Evolutionary conservation across 768 basidiomycete species (phyloP).

Genomic region (Mycena vitilis): DNA sequence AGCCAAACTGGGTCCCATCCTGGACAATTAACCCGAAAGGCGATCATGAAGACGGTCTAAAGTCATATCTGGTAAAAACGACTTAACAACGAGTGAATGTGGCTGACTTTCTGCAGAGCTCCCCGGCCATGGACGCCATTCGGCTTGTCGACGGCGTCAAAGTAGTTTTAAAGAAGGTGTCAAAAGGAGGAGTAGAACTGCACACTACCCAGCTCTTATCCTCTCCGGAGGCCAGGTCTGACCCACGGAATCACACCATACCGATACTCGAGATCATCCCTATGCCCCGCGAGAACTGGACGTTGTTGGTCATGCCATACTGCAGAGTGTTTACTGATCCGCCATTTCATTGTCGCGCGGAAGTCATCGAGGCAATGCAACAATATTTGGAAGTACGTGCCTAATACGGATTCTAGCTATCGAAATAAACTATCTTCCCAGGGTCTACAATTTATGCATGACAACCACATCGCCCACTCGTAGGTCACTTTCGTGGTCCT

Average conservation of each 20-base stretch:
- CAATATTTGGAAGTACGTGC: conserved; percentile 16
- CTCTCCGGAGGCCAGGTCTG: background rate
- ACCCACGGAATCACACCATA: conserved; percentile 1
- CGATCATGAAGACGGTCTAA: too few species aligned
- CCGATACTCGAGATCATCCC: background rate
- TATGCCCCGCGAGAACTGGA: background rate
- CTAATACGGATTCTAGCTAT: background rate
- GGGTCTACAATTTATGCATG: conserved; percentile 25
- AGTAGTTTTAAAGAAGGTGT: background rate
- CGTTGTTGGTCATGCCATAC: conserved; percentile 22
- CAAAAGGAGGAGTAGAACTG: background rate
- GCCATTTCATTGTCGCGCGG: conserved; percentile 9
- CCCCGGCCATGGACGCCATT: background rate
- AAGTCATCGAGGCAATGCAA: conserved; percentile 24
- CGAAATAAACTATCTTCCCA: background rate
- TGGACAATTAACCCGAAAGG: too few species aligned
- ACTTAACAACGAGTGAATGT: too few species aligned
- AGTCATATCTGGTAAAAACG: too few species aligned
- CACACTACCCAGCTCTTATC: background rate
- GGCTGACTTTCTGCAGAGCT: background rate
- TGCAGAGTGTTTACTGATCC: conserved; percentile 11
- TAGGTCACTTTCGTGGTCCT: background rate
- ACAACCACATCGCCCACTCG: conserved; percentile 14
- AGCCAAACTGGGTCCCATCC: too few species aligned
- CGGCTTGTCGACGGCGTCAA: background rate